Conservation (phyloP, 2,329 filamentous ascomycete genomes). For the Aureobasidium sp. region DNA sequence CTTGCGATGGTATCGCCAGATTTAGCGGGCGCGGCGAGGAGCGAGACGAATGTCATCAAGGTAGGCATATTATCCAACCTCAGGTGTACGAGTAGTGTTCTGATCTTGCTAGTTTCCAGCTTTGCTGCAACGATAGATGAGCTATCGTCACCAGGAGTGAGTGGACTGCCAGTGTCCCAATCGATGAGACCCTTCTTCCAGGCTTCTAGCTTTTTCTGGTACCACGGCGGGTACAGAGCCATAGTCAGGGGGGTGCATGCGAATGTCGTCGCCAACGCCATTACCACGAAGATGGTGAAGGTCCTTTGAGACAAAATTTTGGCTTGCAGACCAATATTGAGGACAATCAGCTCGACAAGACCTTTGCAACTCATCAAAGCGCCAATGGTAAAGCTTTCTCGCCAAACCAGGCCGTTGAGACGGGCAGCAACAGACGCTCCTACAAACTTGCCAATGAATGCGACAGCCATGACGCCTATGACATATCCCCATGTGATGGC, state of each 20-base stretch:
- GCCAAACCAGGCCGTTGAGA: constrained; percentile 71
- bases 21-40: constrained; percentile 52
- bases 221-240: constrained; percentile 67
- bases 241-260: constrained; percentile 69
- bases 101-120: constrained; percentile 44
- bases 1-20: constrained; percentile 32
- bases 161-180: constrained; percentile 58
- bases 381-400: constrained; percentile 82
- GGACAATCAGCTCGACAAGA: constrained; percentile 86
- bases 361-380: constrained; percentile 95
- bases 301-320: constrained; percentile 71
- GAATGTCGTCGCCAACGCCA: constrained; percentile 83
- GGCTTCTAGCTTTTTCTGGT: constrained; percentile 62
- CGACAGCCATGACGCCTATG: constrained; percentile 69
- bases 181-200: constrained; percentile 85
- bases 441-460: constrained; percentile 76
- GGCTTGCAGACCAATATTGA: constrained; percentile 76
- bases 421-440: constrained; percentile 74
- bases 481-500: constrained; percentile 88
- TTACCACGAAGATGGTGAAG: constrained; percentile 91
- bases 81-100: constrained; percentile 68
- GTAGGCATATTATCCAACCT: constrained; percentile 77
- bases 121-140: constrained; percentile 36
- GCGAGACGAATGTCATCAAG: constrained; percentile 70
- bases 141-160: constrained; percentile 24